A percentile compares a stretch with the other conserved stretches of the same genome.
Evolutionary conservation across 257 asterid genomes (phyloP).

Genomic region (Salvia splendens): DNA sequence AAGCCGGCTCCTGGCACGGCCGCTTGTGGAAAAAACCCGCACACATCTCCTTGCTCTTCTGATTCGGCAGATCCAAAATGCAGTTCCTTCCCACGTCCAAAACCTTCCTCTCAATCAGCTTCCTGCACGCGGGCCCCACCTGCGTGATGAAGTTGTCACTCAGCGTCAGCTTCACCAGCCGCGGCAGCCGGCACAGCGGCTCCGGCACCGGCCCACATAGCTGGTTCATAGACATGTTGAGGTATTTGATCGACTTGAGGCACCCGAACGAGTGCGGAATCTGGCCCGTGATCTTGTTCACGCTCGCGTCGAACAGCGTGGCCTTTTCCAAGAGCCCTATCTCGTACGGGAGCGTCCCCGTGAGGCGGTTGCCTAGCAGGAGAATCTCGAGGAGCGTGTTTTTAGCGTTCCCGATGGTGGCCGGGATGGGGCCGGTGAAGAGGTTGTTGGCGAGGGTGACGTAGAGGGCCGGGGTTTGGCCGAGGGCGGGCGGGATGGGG

Average conservation of each 20-base stretch:
- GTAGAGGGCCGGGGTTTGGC: conserved; percentile 43
- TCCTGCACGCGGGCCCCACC: conserved; percentile 64
- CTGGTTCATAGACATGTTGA: conserved; percentile 44
- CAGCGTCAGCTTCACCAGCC: conserved; percentile 36
- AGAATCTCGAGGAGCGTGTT: conserved; percentile 43
- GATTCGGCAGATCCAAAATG: conserved; percentile 52
- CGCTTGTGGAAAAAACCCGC: conserved; percentile 41
- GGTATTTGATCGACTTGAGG: conserved; percentile 29
- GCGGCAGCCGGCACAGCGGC: conserved; percentile 41
- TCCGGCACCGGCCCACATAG: conserved; percentile 70
- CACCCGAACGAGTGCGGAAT: conserved; percentile 67
- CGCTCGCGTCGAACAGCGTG: conserved; percentile 50
- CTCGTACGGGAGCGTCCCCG: conserved; percentile 68
- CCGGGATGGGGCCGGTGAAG: conserved; percentile 54
- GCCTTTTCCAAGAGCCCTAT: conserved; percentile 48
- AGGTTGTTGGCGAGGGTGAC: conserved; percentile 61
- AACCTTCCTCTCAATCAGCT: conserved; percentile 38
- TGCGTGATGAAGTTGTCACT: conserved; percentile 54
- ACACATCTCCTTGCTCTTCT: conserved; percentile 46
- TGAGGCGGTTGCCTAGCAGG: conserved; percentile 45
- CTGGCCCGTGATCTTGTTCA: conserved; percentile 61
- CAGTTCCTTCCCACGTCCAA: conserved; percentile 62
- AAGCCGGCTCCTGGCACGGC: conserved; percentile 43
- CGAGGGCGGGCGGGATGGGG: conserved; percentile 43
- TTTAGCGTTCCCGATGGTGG: conserved; percentile 46